Evolutionary conservation across 2,329 filamentous ascomycete species (phyloP), one percentile per base, ranked within the genome.

Genomic region (Phaeosphaeriaceae sp.): DNA sequence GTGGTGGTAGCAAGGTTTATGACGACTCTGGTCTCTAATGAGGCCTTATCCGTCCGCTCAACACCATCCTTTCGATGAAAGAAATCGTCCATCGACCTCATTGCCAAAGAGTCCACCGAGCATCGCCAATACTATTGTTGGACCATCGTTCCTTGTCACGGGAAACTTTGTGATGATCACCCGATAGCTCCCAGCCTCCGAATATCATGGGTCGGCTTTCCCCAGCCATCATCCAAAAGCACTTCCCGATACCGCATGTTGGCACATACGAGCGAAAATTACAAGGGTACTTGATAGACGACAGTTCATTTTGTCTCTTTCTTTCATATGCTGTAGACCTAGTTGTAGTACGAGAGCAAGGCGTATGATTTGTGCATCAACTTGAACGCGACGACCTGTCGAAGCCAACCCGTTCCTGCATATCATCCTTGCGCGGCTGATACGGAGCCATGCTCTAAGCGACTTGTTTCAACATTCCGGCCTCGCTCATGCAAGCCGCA

Each of bases 391-490:
- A n/a, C n/a, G n/a, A n/a, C n/a, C n/a, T n/a, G n/a, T n/a, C n/a
- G n/a, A n/a, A n/a, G n/a, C n/a, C n/a, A n/a, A n/a, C n/a, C n/a
- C 11, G 53, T 55, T 55, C 53, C 53, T 55, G 53, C 53, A 49
- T 49, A 43, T 10, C 30, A 50, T 50, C 44, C 53, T 19, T 22
- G 46, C 46, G 46, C 53, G 44, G 53, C 53, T 49, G 44, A 43
- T 28, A 26, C 52, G 42, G 32, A 26, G 4, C 6, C 22, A 32
- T 8, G 47, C 23, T 40, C 10, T 50, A 42, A 55, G 53, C 53
- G 53, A 55, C 21, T 32, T 55, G 42, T 21, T 54, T 30, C 17
- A 40, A 40, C 35, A 40, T 40, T 40, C 35, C 35, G 15, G 13
- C 35, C 17, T 40, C 35, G 35, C 13, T n/a, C 28, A 54, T 48